Evolutionary conservation across 768 basidiomycete species (phyloP), one percentile per base, ranked within the genome.

Genomic region (Tremella yokohamensis): DNA sequence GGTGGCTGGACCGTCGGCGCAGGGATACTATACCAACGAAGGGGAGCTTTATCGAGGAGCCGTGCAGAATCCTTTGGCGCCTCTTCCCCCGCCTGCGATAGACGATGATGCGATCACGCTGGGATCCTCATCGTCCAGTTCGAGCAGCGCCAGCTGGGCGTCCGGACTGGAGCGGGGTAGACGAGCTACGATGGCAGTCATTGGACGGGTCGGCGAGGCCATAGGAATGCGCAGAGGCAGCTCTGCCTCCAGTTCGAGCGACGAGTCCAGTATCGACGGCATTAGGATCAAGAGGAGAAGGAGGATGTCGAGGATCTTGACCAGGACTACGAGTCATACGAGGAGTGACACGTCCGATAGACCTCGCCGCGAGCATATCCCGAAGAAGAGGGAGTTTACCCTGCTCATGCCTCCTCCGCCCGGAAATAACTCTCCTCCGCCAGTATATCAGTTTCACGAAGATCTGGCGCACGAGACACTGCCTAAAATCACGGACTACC

Each of bases 151-250:
- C 65, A 62, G 60, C 19, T 67, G 66, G 56, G 58, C 49, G 1
- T 64, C 62, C 12, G 68, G 62, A n/a, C 51, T 74, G 22, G 75
- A 74, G 44, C 54, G 72, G 40, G 71, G 67, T 7, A 56, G 73
- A 56, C 55, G 64, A 44, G 44, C 56, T 16, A 69, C 62, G 16
- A 56, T 63, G 37, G 75, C 70, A 1, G 71, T 65, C 8, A 63
- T 73, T 15, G 74, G 62, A 22, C 52, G 62, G 22, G 54, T 74
- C 15, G 68, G 73, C 22, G 75, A 72, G 47, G 68, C 63, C 20
- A 49, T 75, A n/a, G 66, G 72, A 22, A 64, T 72, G 2, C 62
- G 74, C 20, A 53, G 74, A 49, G 67, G 70, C n/a, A 69, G 70
- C 19, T 45, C 42, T 18, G 40, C 26, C 25, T 62, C 68, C 3